Evolutionary conservation across 768 basidiomycete genomes (phyloP), one percentile per base, ranked within the genome.

Genomic region (Amanita pallidorosea): DNA sequence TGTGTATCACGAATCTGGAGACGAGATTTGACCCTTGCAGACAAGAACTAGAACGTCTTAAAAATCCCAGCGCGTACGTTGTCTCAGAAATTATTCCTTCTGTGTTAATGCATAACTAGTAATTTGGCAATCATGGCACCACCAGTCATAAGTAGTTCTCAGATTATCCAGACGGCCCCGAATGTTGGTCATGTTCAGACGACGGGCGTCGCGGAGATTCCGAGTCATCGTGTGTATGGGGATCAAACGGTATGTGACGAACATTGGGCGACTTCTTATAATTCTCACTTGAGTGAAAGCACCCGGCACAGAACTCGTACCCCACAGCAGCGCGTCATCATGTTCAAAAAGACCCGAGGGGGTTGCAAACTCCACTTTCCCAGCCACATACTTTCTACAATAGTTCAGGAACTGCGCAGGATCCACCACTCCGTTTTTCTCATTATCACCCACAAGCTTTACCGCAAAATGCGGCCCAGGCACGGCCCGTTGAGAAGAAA

Each of bases 1-100:
- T 54, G 13, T 12, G 18, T 41, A 17, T 13, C 15, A 25, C 4
- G 5, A 13, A 1, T 18, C 25, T 25, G 17, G 18, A n/a, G 9
- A 8, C 17, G 12, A 22, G 7, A 20, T 6, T 35, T 42, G 41
- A 53, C 25, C 4, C 45, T 55, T 49, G 17, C 31, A 51, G 49
- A 40, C 40, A 27, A 15, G 50, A 51, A 22, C 34, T 51, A 43
- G 50, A 51, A 27, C 15, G 20, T 2, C 50, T 51, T 5, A 51
- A 15, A 33, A 15, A 23, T 22, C 36, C 18, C 33, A 44, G 36
- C 25, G 29, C 43, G 50, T 50, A 31, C 22, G 49, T 33, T 4
- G 31, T n/a, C 17, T 18, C 6, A 7, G 11, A n/a, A 3, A 11
- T 18, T 12, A 15, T 41, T 15, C 29, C 18, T 9, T 7, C 11